Evolutionary conservation across 2,329 filamentous ascomycete genomes (phyloP).

Genomic region (Ophiosphaerella herpotricha): DNA sequence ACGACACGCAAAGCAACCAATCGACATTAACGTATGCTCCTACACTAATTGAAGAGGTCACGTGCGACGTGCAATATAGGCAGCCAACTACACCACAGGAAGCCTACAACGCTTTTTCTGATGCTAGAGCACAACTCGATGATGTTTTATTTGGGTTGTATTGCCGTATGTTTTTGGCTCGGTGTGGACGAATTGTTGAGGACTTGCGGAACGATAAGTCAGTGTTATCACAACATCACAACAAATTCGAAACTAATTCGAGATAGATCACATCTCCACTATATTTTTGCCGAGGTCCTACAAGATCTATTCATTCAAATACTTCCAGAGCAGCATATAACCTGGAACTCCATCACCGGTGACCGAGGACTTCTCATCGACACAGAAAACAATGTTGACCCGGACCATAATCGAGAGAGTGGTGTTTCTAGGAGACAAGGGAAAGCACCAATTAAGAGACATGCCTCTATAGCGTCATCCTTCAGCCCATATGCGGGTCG

Average conservation of each 20-base stretch:
- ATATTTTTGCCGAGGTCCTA: neutral
- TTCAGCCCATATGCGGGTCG: neutral
- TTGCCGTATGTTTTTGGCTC: neutral
- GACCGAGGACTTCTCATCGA: neutral
- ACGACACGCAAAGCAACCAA: neutral
- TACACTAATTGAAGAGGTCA: neutral
- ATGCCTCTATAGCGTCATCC: neutral
- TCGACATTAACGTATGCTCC: neutral
- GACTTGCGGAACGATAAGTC: conserved; percentile 1
- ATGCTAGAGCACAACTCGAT: neutral
- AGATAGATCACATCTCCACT: conserved; percentile 1
- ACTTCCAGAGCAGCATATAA: neutral
- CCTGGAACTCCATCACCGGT: neutral
- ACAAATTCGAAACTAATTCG: neutral
- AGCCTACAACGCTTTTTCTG: neutral
- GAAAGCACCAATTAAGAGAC: neutral
- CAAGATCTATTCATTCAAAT: neutral
- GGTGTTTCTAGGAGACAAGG: neutral
- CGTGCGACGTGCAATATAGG: neutral
- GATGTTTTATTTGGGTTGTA: neutral
- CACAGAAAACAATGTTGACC: neutral
- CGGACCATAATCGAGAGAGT: neutral
- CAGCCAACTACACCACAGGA: neutral
- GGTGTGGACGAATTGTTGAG: neutral
- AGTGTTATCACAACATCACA: neutral